Evolutionary conservation across 169 alveolate genomes (phyloP).

Genomic region (Prorocentrum cordatum): DNA sequence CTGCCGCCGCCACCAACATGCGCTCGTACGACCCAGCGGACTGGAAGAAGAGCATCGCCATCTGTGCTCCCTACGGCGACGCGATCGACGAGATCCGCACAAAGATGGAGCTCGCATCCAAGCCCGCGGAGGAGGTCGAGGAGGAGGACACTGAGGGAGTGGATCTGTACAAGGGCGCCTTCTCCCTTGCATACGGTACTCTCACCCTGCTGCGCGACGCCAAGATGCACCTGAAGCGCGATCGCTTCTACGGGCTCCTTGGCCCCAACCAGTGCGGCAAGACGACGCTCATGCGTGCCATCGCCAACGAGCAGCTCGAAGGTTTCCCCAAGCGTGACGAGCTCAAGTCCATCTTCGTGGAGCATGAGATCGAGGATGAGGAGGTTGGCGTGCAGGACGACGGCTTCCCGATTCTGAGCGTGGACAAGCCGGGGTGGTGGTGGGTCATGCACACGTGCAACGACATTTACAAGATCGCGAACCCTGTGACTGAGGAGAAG

Average conservation of each 20-base stretch:
- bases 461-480: conserved; percentile 59
- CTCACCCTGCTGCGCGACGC: conserved; percentile 70
- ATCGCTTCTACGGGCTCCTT: background rate
- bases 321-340: conserved; percentile 71
- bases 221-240: conserved; percentile 70
- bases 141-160: conserved; percentile 69
- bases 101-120: conserved; percentile 64
- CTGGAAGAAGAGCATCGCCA: background rate
- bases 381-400: conserved; percentile 61
- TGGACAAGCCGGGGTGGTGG: conserved; percentile 69
- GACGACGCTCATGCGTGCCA: conserved; percentile 71
- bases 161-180: conserved; percentile 70
- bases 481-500: conserved; percentile 39
- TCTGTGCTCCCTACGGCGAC: conserved; percentile 12
- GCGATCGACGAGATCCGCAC: conserved; percentile 39
- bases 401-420: conserved; percentile 47
- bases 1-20: conserved; percentile 57
- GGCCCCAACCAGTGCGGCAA: conserved; percentile 71
- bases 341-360: conserved; percentile 59
- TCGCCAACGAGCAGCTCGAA: conserved; percentile 67
- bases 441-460: conserved; percentile 70
- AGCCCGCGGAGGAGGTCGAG: conserved; percentile 65
- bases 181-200: conserved; percentile 73
- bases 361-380: conserved; percentile 69
- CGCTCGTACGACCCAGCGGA: conserved; percentile 7